Percentiles rank a stretch among this genome's conserved stretches.
phyloP scores from a whole-genome alignment of 2,329 filamentous ascomycete species.

The Tricladium varicosporioides region DNA sequence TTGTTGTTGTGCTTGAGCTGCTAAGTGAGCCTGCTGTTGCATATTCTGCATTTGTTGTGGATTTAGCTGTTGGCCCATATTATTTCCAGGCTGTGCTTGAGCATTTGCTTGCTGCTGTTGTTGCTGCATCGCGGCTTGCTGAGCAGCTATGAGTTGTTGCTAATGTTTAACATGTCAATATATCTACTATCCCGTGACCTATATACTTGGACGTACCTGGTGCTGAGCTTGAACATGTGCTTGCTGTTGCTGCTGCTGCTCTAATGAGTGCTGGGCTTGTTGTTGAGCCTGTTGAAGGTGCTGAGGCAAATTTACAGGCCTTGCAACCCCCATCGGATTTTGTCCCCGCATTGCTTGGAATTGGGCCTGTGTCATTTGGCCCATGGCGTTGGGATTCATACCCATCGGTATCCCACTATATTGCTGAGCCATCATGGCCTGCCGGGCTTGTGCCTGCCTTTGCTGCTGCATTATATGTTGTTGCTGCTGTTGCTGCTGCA shows the following conservation, averaged over 20 bases:
- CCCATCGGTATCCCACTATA: constrained; percentile 50
- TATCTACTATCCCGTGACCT: no score
- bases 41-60: constrained; percentile 45
- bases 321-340: constrained; percentile 34
- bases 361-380: constrained; percentile 49
- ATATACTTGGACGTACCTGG: constrained; percentile 17
- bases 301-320: constrained; percentile 45
- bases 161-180: constrained; percentile 22
- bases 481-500: constrained; percentile 52
- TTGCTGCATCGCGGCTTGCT: constrained; percentile 45
- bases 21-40: constrained; percentile 37
- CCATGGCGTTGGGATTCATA: constrained; percentile 52
- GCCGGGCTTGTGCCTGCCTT: constrained; percentile 38
- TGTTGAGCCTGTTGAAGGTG: constrained; percentile 43
- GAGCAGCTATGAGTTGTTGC: constrained; percentile 42
- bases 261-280: constrained; percentile 37
- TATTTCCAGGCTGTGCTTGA: constrained; percentile 40
- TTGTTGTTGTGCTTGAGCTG: constrained; percentile 36
- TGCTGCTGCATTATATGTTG: constrained; percentile 49
- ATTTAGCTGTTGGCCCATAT: constrained; percentile 49
- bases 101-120: constrained; percentile 42
- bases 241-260: constrained; percentile 39
- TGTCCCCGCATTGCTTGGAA: constrained; percentile 50
- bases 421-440: constrained; percentile 55
- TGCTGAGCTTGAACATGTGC: constrained; percentile 38